Percentiles rank a stretch among this genome's conserved stretches.
Evolutionary conservation across 805 yeast genomes (phyloP).

Genomic region (Starmera amethionina): DNA sequence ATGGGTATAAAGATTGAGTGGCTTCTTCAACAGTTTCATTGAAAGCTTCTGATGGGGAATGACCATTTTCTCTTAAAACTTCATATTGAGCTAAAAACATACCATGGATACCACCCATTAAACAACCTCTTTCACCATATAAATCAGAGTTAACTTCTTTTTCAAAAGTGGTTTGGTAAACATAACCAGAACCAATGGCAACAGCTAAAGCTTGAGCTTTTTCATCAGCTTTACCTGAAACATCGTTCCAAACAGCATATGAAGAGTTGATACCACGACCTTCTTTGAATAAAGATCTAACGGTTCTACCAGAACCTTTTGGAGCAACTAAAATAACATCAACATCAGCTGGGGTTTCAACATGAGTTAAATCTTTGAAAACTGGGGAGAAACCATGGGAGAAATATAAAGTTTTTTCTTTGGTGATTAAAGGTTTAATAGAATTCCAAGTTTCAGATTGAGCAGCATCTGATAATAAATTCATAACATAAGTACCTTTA

Average conservation of each 20-base stretch:
- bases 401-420: slow-evolving; percentile 97
- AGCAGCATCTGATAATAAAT: slow-evolving; percentile 98
- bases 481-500: slow-evolving; percentile 93
- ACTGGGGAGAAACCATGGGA: slow-evolving; percentile 99
- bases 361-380: slow-evolving; percentile 94
- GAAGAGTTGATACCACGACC: slow-evolving; percentile 99
- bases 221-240: slow-evolving; percentile 98
- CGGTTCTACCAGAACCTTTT: slow-evolving; percentile 99
- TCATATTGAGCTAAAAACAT: slow-evolving; percentile 99
- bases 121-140: slow-evolving; percentile 99
- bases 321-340: slow-evolving; percentile 99
- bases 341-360: slow-evolving; percentile 87
- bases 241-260: slow-evolving; percentile 99
- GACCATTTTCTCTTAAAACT: slow-evolving; percentile 99
- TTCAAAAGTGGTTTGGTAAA: slow-evolving; percentile 98
- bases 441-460: slow-evolving; percentile 96
- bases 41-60: slow-evolving; percentile 99
- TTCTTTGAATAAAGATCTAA: slow-evolving; percentile 97
- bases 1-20: slow-evolving; percentile 98
- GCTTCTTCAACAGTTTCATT: slow-evolving; percentile 99
- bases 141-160: slow-evolving; percentile 98
- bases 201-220: slow-evolving; percentile 97
- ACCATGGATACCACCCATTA: slow-evolving; percentile 99
- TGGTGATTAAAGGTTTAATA: slow-evolving; percentile 84
- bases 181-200: slow-evolving; percentile 99